Base-by-base conservation (phyloP, 2,329 filamentous ascomycete species). In the Apiospora phragmitis region DNA sequence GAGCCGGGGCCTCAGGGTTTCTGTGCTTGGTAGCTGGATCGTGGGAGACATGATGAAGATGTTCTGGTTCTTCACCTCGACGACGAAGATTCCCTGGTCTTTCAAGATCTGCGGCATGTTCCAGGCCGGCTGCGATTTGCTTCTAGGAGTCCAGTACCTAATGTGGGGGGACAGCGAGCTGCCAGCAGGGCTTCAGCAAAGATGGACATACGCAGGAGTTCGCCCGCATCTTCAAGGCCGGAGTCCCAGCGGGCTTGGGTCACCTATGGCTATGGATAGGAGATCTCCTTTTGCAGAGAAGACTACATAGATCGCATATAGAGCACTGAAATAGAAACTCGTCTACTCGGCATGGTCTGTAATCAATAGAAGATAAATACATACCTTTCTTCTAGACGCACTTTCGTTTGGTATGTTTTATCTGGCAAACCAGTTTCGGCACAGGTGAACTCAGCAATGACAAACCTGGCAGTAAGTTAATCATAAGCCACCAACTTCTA, bases 81-180 rank as follows among this genome's bases (percentile, higher is more conserved):
- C 86, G 1, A 89, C 89, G 4, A 85, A 87, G 76, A 93, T 96
- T 42, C 93, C 93, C 0, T 87, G 88, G 87, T 90, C 92, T 1
- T 97, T 96, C 82, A 95, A 95, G 84, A 82, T 94, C 26, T 95
- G 93, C 78, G 94, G 92, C 74, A 85, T 94, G 70, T 94, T 96
- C 81, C 93, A 96, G 84, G 92, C 93, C 26, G 84, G 83, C 29
- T 95, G 94, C 81, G 93, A 97, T 82, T 82, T 86, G 67, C 91
- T 93, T 73, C 85, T 96, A 65, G 93, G 93, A 1, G 80, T 92
- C 21, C 93, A 96, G 79, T 95, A 93, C 81, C 86, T 88, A 76
- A 84, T 91, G 81, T 94, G 92, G 79, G 91, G 91, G 14, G 84
- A 87, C 67, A 86, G 86, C 6, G 83, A 81, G 43, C 73, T 77